Evolutionary conservation across 169 alveolate genomes (phyloP).

Genomic region (Haemoproteus tartakovskyi): DNA sequence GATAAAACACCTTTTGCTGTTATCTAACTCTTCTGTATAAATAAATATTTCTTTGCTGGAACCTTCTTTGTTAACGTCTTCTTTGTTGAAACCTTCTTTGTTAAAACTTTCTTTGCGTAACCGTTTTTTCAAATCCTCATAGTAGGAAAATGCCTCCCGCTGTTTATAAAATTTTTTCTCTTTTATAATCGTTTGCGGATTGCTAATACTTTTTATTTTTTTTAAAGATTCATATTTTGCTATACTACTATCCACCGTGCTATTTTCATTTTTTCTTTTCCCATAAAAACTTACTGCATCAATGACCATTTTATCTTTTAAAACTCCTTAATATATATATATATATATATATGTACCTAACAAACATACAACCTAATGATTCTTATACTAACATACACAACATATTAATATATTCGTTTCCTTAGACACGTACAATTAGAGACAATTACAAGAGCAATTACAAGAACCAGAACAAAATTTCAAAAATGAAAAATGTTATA

Average conservation of each 20-base stretch:
- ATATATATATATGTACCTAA: not conserved
- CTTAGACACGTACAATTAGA: too few relatives aligned
- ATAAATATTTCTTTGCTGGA: constrained; percentile 10
- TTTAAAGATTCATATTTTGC: constrained; percentile 32
- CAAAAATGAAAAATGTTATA: too few relatives aligned
- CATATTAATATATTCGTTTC: too few relatives aligned
- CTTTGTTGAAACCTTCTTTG: not conserved
- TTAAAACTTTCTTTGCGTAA: not conserved
- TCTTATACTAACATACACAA: too few relatives aligned
- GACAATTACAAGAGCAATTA: too few relatives aligned
- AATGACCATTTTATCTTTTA: constrained; percentile 17
- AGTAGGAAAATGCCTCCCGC: constrained; percentile 46
- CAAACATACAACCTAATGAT: too few relatives aligned
- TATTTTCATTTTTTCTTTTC: constrained; percentile 18
- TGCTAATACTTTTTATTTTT: constrained; percentile 3
- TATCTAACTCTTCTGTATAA: constrained; percentile 60
- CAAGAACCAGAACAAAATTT: too few relatives aligned
- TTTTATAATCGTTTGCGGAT: not conserved
- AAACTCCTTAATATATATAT: not conserved
- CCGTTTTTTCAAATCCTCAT: too few relatives aligned
- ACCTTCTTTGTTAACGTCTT: not conserved
- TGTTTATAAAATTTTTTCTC: constrained; percentile 43
- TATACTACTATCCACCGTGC: constrained; percentile 3
- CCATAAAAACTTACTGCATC: constrained; percentile 47
- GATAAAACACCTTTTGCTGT: constrained; percentile 48